Evolutionary conservation across 2,329 filamentous ascomycete species (phyloP), one percentile per base, ranked within the genome.

Genomic region (Epichloe sibirici): DNA sequence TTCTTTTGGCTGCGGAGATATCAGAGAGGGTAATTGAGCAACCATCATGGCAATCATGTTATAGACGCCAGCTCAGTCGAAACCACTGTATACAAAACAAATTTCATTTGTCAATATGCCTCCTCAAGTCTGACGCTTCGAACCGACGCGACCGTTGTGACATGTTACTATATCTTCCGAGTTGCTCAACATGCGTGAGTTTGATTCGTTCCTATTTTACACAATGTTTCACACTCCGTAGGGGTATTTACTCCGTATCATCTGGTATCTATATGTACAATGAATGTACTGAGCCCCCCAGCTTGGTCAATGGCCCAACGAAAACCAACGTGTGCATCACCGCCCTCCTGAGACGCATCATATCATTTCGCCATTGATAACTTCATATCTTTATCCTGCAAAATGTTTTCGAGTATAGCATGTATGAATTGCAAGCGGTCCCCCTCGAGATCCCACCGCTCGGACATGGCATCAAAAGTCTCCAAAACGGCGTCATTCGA

Each of bases 381-480:
- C 49, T 61, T 66, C 60, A 67, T 59, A 45, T 66, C 63, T 38
- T 57, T 59, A 34, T 63, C 64, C 4, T 63, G 61, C 45, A 77
- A 60, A 34, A 76, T 66, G 34, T 64, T 69, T 43, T 73, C 65
- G 42, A 77, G 59, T 45, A 76, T 67, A 11, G 68, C 65, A 21
- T 76, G 63, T 67, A 79, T 71, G 49, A 77, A 77, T 31, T 70
- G 65, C 43, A 69, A 63, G 21, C 72, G 70, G 5, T 65, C 65
- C 13, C 63, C 51, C 3, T 66, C 62, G 42, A 76, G 64, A 15
- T 71, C 61, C 76, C 78, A 82, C 38, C 75, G 69, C 42, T 65
- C 58, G 38, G 68, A 70, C 52, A 82, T 62, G 25, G 67, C 65
- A 25, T 74, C 71, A 59, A 77, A 89, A 3, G 79, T 75, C 43